These are phyloP conservation scores for Boletus pseudopeckii DNA, from an alignment of 768 basidiomycete species.

Conservation along the genomic window DNA sequence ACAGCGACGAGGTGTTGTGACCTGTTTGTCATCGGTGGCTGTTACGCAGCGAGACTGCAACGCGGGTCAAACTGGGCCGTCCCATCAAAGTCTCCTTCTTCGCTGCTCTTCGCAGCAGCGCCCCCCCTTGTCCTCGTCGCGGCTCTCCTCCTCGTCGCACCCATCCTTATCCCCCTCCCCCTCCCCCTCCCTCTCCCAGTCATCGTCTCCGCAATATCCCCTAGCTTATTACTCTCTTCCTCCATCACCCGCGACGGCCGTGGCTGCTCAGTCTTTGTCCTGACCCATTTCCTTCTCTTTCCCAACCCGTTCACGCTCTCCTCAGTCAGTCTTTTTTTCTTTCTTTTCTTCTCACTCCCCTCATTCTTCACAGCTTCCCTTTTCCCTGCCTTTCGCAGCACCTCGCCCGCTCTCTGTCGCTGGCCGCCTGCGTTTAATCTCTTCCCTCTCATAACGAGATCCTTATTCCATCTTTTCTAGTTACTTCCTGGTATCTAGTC, in stretches of 20 bases:
- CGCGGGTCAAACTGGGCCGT: slow-evolving; percentile 4
- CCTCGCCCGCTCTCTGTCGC: not conserved
- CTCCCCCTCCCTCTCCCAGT: not conserved
- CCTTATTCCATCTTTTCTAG: not conserved
- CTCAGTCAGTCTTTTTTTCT: not conserved
- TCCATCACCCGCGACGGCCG: not conserved
- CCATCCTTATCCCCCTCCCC: not conserved
- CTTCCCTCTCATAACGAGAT: slow-evolving; percentile 9
- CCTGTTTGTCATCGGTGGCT: slow-evolving; percentile 18
- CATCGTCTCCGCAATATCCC: not conserved
- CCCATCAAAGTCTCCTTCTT: not conserved
- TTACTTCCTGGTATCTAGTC: slow-evolving; percentile 21
- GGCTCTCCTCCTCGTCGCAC: not conserved
- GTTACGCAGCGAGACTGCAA: slow-evolving; percentile 4
- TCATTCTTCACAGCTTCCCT: not conserved
- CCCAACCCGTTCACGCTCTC: not conserved
- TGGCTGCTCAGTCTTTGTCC: slow-evolving; percentile 1
- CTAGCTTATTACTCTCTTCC: not conserved
- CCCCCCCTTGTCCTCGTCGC: not conserved
- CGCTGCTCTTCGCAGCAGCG: not conserved
- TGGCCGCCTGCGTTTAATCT: not conserved
- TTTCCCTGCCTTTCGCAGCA: not conserved
- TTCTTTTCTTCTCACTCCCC: not conserved
- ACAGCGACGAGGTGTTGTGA: slow-evolving; percentile 12
- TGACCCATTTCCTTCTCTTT: not conserved